Evolutionary conservation across 2,329 filamentous ascomycete genomes (phyloP), one percentile per base, ranked within the genome.

Genomic region (Calycina herbarum): DNA sequence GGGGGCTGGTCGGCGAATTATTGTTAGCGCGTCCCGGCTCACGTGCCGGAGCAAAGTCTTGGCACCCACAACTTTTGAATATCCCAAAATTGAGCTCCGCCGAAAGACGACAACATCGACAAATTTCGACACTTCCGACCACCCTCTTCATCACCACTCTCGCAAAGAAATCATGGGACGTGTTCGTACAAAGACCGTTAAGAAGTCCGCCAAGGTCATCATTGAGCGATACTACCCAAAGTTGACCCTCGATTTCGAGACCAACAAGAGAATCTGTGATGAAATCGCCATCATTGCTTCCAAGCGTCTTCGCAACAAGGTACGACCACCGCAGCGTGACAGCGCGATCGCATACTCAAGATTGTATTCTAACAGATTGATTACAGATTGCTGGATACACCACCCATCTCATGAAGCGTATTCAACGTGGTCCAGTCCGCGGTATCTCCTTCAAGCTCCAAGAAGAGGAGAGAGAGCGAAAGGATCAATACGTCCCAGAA

Each of bases 381-480:
- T 51, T 11, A 63, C 73, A 94, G 92, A 96, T 97, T 85, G 94
- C 95, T 79, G 95, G 95, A 78, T 98, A 97, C 89, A 97, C 94
- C 78, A 98, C 95, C 75, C 93, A 96, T 81, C 82, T 96, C 83
- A 99, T 99, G 96, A 98, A 98, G 90, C 95, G 95, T 84, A 99
- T 99, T 78, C 95, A 98, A 88, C 93, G 95, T 82, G 95, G 95
- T 74, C 95, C 95, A 74, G 95, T 99, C 83, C 96, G 95, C 78
- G 95, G 95, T 87, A 99, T 99, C 85, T 99, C 96, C 83, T 99
- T 99, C 94, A 99, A 99, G 89, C 92, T 99, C 69, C 95, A 99
- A 86, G 95, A 99, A 87, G 95, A 99, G 87, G 95, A 99, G 90
- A 93, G 95, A 88, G 95, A 99, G 86, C 91, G 95, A 82, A 99